Conservation (phyloP, 148 eudicot genomes). For the Fallopia convolvulus region DNA sequence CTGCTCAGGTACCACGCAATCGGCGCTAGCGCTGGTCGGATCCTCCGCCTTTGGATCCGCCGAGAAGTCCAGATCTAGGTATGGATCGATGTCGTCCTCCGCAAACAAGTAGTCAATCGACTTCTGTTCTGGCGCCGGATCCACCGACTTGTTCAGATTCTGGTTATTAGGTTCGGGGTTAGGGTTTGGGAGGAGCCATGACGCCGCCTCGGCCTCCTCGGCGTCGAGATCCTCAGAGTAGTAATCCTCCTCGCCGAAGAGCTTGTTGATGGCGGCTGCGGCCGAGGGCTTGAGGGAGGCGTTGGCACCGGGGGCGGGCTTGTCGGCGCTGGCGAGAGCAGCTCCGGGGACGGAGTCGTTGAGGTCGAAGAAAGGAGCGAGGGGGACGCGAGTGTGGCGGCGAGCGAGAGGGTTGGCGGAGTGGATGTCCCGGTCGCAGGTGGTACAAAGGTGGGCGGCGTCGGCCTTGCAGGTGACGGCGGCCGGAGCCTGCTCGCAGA, state of each 20-base stretch:
- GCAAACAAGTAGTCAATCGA: conserved; percentile 44
- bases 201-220: conserved; percentile 22
- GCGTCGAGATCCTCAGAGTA: conserved; percentile 31
- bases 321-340: conserved; percentile 5
- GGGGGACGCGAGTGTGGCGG: conserved; percentile 54
- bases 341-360: conserved; percentile 9
- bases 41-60: conserved; percentile 24
- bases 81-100: conserved; percentile 36
- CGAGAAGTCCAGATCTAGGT: conserved; percentile 43
- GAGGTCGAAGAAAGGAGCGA: conserved; percentile 33
- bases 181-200: conserved; percentile 32
- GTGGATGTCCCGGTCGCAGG: conserved; percentile 62
- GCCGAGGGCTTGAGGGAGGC: conserved; percentile 14
- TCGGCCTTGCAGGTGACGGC: conserved; percentile 57
- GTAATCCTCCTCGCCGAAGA: conserved; percentile 22
- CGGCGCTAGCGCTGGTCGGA: conserved; percentile 18
- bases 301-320: conserved; percentile 2
- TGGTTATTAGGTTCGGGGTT: conserved; percentile 10
- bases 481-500: conserved; percentile 58
- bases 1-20: conserved; percentile 71
- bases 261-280: conserved; percentile 21
- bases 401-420: conserved; percentile 57
- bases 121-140: conserved; percentile 34
- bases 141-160: neutral
- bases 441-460: conserved; percentile 49